A percentile compares a stretch with the other conserved stretches of the same genome.
Conservation (phyloP, 306 rosid genomes). For the Vigna trinervia region DNA sequence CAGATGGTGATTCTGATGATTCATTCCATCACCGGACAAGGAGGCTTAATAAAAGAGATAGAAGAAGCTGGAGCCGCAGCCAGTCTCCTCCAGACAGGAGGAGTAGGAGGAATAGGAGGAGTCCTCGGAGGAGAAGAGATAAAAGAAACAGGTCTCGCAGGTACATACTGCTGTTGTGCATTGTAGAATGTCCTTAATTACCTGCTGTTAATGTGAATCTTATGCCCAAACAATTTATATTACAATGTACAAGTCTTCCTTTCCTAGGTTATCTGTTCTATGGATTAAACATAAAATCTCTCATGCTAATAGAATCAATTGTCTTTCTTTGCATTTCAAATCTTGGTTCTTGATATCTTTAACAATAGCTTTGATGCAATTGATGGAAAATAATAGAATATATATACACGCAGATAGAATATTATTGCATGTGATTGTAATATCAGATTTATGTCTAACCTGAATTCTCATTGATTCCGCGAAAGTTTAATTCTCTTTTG, state of each 20-base stretch:
- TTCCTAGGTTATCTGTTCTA: conserved; percentile 36
- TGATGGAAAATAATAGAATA: too few relatives aligned
- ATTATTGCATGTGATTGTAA: too few relatives aligned
- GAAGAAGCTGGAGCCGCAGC: conserved; percentile 75
- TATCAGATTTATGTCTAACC: too few relatives aligned
- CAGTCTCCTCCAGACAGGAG: conserved; percentile 67
- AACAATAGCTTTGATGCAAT: not conserved
- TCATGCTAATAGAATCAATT: conserved; percentile 24
- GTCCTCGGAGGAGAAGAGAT: conserved; percentile 77
- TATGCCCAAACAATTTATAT: conserved; percentile 3
- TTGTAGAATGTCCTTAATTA: conserved; percentile 38
- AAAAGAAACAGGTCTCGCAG: conserved; percentile 86
- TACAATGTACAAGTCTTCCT: conserved; percentile 16
- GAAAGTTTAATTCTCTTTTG: too few relatives aligned
- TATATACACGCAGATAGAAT: too few relatives aligned
- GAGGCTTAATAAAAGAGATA: conserved; percentile 62
- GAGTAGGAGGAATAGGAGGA: conserved; percentile 66
- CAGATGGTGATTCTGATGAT: conserved; percentile 78
- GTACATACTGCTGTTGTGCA: conserved; percentile 50
- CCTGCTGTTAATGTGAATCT: conserved; percentile 30
- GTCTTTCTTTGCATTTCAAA: conserved; percentile 24
- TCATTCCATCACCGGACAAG: conserved; percentile 54
- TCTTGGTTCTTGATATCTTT: conserved; percentile 32
- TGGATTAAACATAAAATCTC: conserved; percentile 29
- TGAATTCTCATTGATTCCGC: too few relatives aligned